Percentiles rank a stretch among this genome's conserved stretches.
Conservation (phyloP, 768 basidiomycete species). For the Boletus rubroflammeus region DNA sequence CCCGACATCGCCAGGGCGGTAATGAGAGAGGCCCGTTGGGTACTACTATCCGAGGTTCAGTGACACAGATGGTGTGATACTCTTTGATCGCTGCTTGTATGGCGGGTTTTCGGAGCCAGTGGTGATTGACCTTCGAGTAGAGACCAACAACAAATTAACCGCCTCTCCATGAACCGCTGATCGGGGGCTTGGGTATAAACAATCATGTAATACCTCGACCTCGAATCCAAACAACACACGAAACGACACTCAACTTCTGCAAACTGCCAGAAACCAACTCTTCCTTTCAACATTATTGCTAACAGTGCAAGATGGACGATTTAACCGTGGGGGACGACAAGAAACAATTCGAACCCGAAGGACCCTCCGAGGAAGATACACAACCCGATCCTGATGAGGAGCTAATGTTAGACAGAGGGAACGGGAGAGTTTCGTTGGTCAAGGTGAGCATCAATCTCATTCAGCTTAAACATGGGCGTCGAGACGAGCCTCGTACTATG, state of each 20-base stretch:
- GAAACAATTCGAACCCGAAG: constrained; percentile 64
- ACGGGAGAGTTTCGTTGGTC: constrained; percentile 79
- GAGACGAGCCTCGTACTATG: background rate
- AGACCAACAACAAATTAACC: too few species aligned
- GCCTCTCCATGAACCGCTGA: too few species aligned
- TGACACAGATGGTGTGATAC: constrained; percentile 94
- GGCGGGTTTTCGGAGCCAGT: constrained; percentile 94
- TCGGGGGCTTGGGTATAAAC: too few species aligned
- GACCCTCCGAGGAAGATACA: constrained; percentile 50
- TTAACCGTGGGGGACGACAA: constrained; percentile 55
- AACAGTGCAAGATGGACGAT: constrained; percentile 31
- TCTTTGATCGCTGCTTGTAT: too few species aligned
- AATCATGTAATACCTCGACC: background rate
- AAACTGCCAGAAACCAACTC: background rate
- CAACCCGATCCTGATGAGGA: constrained; percentile 81
- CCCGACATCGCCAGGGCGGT: constrained; percentile 87
- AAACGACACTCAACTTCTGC: background rate
- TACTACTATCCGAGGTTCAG: constrained; percentile 88
- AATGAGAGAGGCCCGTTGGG: constrained; percentile 92
- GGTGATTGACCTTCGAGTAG: too few species aligned
- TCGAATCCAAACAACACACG: background rate
- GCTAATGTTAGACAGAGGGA: constrained; percentile 72
- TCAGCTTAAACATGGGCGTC: background rate
- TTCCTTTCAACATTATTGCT: background rate
- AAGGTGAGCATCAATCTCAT: constrained; percentile 52